A percentile compares a stretch with the other conserved stretches of the same genome.
phyloP scores from a whole-genome alignment of 2,329 filamentous ascomycete species.

The Colletotrichum tropicale region DNA sequence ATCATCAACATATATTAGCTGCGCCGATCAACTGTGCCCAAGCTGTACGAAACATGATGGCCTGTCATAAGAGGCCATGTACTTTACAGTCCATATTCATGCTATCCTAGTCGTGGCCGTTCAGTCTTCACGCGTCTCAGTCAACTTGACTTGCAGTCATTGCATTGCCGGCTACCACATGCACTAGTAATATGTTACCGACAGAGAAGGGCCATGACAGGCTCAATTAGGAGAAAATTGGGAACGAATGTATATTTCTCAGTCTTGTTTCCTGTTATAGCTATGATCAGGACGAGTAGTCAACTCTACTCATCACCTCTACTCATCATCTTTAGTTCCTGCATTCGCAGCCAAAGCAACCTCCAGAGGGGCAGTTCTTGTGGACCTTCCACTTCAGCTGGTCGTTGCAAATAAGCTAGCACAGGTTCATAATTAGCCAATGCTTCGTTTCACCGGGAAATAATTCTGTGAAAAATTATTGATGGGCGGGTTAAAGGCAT shows the following conservation, averaged over 20 bases:
- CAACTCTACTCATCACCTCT: too few relatives aligned
- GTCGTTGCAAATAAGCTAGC: not conserved
- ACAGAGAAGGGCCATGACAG: not conserved
- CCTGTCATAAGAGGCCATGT: not conserved
- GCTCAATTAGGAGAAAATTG: not conserved
- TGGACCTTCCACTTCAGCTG: not conserved
- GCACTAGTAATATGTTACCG: not conserved
- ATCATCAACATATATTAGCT: not conserved
- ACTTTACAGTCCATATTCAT: not conserved
- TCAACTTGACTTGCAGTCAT: not conserved
- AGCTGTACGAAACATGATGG: not conserved
- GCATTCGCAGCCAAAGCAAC: not conserved
- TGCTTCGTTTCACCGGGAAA: not conserved
- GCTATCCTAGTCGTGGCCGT: not conserved
- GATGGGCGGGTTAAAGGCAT: not conserved
- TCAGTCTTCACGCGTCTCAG: not conserved
- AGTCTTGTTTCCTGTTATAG: not conserved
- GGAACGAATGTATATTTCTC: not conserved
- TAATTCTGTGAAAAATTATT: not conserved
- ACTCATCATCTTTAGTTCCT: not conserved
- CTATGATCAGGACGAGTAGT: not conserved
- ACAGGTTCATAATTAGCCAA: not conserved
- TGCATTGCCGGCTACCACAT: not conserved
- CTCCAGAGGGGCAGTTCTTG: not conserved
- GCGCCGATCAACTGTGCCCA: fast-evolving